Conservation (phyloP, 2,329 filamentous ascomycete genomes). For the Xylariaceae sp. region DNA sequence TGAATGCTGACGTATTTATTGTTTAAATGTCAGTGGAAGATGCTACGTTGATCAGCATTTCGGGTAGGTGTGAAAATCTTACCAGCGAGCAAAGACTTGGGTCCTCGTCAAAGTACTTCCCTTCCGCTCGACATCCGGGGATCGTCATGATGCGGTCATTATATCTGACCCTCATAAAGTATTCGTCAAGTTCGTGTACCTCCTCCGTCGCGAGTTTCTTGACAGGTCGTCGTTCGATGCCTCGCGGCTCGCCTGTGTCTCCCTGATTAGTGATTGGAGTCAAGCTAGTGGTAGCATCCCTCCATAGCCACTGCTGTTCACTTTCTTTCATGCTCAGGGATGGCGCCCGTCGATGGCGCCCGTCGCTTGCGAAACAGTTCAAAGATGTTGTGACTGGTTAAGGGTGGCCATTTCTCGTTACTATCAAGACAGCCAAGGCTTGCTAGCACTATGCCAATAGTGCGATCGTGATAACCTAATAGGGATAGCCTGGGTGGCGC, state of each 20-base stretch:
- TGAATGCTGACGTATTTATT: conserved; percentile 2
- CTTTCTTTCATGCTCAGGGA: neutral
- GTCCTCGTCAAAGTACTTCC: conserved; percentile 3
- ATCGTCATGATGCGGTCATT: conserved; percentile 6
- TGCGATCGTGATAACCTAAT: conserved; percentile 14
- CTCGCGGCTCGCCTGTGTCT: conserved; percentile 2
- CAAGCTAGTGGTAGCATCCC: conserved; percentile 1
- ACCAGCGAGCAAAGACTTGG: conserved; percentile 7
- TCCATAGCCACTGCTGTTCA: conserved; percentile 1
- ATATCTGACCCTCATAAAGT: conserved; percentile 11
- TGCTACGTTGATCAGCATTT: conserved; percentile 1
- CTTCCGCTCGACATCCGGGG: conserved; percentile 10
- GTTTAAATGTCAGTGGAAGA: conserved; percentile 1
- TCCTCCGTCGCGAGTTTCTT: conserved; percentile 1
- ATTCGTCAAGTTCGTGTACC: neutral
- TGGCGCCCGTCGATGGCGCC: conserved; percentile 1
- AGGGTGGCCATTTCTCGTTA: conserved; percentile 10
- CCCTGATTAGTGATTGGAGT: neutral
- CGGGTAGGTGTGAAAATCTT: neutral
- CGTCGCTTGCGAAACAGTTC: conserved; percentile 8
- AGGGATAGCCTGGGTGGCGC: conserved; percentile 8
- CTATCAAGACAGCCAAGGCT: conserved; percentile 16
- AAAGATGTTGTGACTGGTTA: conserved; percentile 8
- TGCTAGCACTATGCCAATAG: conserved; percentile 13
- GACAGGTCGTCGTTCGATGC: neutral